These are phyloP conservation scores for Starmera dryadoides DNA, from an alignment of 805 yeast genomes.

Conservation along the genomic window DNA sequence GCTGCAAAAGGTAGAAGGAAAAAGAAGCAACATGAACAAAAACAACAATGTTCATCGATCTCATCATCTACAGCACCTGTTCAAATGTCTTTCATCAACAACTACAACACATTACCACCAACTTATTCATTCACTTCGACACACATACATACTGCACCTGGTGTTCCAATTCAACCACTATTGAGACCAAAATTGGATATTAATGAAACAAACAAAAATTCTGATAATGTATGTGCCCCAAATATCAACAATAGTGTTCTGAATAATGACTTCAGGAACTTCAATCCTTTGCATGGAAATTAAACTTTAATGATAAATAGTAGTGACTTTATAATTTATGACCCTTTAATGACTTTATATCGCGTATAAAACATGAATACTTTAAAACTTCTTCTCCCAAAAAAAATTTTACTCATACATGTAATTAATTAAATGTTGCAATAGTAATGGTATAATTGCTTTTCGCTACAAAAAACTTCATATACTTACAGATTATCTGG, in stretches of 20 bases:
- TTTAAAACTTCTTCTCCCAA: no score
- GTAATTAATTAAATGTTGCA: no score
- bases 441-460: no score
- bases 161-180: background rate
- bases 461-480: no score
- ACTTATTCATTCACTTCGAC: background rate
- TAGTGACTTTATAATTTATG: no score
- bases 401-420: no score
- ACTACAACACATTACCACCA: background rate
- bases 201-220: background rate
- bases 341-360: no score
- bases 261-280: background rate
- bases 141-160: no score
- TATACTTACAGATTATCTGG: no score
- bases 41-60: background rate
- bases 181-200: background rate
- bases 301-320: no score
- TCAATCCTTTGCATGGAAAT: background rate
- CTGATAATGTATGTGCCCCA: background rate
- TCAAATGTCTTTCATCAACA: background rate
- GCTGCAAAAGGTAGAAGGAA: background rate
- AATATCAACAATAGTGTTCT: background rate
- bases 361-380: no score
- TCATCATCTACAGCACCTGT: no score
- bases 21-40: background rate